These are phyloP conservation scores for Blastomyces parvus DNA, from an alignment of 2,329 filamentous ascomycete species.

Conservation along the genomic window DNA sequence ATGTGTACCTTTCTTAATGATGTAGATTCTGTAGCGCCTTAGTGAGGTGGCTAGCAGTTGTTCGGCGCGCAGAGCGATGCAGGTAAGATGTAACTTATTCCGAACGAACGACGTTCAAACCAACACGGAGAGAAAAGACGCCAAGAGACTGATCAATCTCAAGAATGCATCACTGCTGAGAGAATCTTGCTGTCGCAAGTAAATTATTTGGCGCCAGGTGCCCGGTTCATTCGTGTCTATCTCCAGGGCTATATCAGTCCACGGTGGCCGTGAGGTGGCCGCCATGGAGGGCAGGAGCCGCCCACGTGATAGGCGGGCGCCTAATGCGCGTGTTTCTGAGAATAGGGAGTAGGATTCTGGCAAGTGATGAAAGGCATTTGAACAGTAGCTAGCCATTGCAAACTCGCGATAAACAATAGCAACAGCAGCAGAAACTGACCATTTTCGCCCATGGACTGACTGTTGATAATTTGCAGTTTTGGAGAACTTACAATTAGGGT, in stretches of 20 bases:
- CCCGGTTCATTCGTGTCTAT: not conserved
- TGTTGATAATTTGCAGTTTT: not conserved
- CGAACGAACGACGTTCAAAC: not conserved
- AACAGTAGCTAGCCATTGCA: not conserved
- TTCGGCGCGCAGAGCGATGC: not conserved
- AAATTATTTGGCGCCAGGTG: not conserved
- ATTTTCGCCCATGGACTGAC: not conserved
- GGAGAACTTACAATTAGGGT: not conserved
- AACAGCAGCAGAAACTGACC: not conserved
- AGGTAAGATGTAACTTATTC: not conserved
- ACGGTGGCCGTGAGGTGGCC: not conserved
- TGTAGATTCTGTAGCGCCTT: not conserved
- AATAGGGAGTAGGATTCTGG: not conserved
- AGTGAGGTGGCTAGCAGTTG: not conserved
- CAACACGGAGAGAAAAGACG: not conserved
- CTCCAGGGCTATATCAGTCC: too few relatives aligned
- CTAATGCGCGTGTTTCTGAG: not conserved
- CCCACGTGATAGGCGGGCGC: not conserved
- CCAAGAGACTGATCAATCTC: not conserved
- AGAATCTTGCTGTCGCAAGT: not conserved
- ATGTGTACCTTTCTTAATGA: slow-evolving; percentile 5
- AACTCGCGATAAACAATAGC: not conserved
- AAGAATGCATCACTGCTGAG: not conserved
- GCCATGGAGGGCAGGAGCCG: not conserved
- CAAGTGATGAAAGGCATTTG: not conserved